These are phyloP conservation scores for Ehretia macrophylla DNA, from an alignment of 257 asterid species.

Conservation along the genomic window DNA sequence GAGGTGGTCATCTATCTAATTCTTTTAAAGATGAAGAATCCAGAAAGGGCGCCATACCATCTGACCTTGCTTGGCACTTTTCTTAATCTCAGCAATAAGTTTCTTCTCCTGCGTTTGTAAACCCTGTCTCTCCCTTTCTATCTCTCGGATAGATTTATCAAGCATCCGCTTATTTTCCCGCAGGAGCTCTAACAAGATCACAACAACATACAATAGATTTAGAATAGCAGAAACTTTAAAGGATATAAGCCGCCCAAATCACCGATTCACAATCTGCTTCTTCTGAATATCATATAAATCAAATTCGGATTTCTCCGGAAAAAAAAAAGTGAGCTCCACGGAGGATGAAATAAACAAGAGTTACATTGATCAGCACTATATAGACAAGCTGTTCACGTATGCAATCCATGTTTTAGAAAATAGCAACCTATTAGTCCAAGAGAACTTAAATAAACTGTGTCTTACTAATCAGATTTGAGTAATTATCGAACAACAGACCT, in stretches of 20 bases:
- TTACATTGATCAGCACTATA: no score
- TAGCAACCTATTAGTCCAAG: no score
- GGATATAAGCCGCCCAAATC: background rate
- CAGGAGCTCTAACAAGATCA: constrained; percentile 67
- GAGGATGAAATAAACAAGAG: no score
- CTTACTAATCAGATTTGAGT: no score
- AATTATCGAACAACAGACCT: no score
- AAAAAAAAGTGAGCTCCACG: no score
- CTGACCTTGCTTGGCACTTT: constrained; percentile 99
- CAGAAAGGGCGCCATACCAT: constrained; percentile 54
- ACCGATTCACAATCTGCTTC: background rate
- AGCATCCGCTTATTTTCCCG: constrained; percentile 98
- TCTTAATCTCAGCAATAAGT: constrained; percentile 85
- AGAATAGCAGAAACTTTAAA: background rate
- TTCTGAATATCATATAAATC: background rate
- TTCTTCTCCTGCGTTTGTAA: constrained; percentile 93
- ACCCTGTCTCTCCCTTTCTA: constrained; percentile 96
- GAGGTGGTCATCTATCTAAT: background rate
- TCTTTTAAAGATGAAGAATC: background rate
- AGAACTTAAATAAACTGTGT: no score
- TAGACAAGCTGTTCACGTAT: no score
- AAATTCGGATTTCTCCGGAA: background rate
- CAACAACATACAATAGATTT: constrained; percentile 2
- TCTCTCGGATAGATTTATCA: constrained; percentile 91
- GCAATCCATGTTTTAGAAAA: no score